These are phyloP conservation scores for Austroboletus festivus DNA, from an alignment of 768 basidiomycete species.

Conservation along the genomic window DNA sequence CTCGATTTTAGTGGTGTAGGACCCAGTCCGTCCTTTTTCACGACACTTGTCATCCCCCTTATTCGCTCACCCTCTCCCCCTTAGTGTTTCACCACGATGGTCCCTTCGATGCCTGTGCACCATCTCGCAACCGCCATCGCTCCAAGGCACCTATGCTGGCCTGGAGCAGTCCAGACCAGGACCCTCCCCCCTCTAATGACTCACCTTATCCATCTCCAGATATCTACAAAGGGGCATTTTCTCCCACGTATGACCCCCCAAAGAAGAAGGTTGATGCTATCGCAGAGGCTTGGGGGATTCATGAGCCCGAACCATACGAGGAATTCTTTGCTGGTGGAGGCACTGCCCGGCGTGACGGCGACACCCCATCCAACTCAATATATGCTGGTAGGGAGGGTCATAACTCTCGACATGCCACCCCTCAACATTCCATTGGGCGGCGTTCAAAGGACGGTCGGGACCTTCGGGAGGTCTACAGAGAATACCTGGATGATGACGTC, in stretches of 20 bases:
- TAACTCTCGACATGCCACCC: conserved; percentile 32
- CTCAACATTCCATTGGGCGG: conserved; percentile 35
- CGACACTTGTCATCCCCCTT: background rate
- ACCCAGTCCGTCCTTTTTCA: conserved; percentile 67
- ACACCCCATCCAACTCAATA: conserved; percentile 64
- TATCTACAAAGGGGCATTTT: conserved; percentile 41
- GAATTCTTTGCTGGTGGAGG: conserved; percentile 86
- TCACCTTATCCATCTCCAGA: conserved; percentile 52
- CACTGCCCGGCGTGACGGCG: conserved; percentile 42
- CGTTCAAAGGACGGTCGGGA: conserved; percentile 50
- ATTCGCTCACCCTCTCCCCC: conserved; percentile 2
- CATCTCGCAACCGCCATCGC: conserved; percentile 80
- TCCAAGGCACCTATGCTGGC: conserved; percentile 82
- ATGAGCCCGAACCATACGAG: conserved; percentile 88
- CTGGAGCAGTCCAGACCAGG: conserved; percentile 51
- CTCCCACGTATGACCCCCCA: conserved; percentile 52
- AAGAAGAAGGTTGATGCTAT: conserved; percentile 89
- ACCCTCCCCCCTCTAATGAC: conserved; percentile 38
- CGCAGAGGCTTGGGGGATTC: conserved; percentile 91
- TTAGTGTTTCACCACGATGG: conserved; percentile 91
- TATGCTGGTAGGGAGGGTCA: conserved; percentile 62
- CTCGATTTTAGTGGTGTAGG: conserved; percentile 85
- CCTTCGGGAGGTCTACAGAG: conserved; percentile 43
- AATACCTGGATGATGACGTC: conserved; percentile 41
- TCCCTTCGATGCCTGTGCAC: conserved; percentile 89